Base-by-base conservation (phyloP, 2,329 filamentous ascomycete species). In the Phoma sp. region DNA sequence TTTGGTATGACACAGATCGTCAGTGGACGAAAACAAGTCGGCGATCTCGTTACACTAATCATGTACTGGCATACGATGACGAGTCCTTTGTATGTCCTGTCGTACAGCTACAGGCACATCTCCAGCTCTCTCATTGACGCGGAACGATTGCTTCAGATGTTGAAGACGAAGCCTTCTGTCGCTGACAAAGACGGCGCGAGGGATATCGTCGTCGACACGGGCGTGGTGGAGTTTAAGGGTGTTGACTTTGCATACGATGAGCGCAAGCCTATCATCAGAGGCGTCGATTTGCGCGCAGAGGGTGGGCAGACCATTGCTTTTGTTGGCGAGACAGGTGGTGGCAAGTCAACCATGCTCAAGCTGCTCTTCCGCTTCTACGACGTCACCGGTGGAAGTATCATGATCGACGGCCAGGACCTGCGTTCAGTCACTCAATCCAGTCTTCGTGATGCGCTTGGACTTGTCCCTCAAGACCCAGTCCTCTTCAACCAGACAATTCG, bases 401-500 rank as follows among this genome's bases (percentile, higher is more conserved):
- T 71, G 3, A 83, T 87, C 30, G 84, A 87, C 56, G 84, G 81
- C 0, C 81, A 85, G 60, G 83, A 87, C 56, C 78, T 90, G 21
- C 80, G 84, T 18, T 77, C 83, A 21, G 79, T 89, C 2, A 85
- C 81, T 0, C 75, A 87, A 12, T 76, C 80, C 49, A 85, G 81
- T 38, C 74, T 90, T 2, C 80, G 86, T 9, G 79, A 84, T 17
- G 76, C 78, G 2, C 80, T 90, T 21, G 86, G 86, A 17, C 79
- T 88, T 11, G 87, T 89, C 0, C 87, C 87, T 3, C 84, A 90
- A 69, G 84, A 87, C 56, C 83, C 86, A 0, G 76, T 81, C 0
- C 75, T 90, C 7, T 89, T 90, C 75, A 87, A 89, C 65, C 80
- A 82, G 26, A 83, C 84, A 1, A 81, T 90, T 34, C 80, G 86